A percentile compares a stretch with the other conserved stretches of the same genome.
These are phyloP conservation scores for Cucurbita maxima DNA, from an alignment of 306 rosid species.

Conservation along the genomic window DNA sequence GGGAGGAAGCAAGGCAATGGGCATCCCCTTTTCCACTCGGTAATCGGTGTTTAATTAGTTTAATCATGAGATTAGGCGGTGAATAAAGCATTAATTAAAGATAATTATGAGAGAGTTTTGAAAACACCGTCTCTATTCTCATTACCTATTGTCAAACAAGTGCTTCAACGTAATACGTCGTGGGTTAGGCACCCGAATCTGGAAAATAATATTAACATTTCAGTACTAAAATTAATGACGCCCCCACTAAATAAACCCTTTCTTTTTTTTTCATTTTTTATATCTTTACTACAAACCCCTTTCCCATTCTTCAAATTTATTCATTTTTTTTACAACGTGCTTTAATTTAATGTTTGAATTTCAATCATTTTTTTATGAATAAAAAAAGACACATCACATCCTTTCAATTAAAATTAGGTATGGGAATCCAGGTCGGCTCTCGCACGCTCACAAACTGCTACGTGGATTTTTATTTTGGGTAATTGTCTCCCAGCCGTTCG, in stretches of 20 bases:
- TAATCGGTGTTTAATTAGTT: neutral
- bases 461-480: conserved; percentile 13
- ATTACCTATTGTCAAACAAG: neutral
- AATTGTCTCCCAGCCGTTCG: neutral
- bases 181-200: neutral
- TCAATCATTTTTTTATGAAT: too few species aligned
- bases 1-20: neutral
- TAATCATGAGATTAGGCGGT: neutral
- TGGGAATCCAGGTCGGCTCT: conserved; percentile 18
- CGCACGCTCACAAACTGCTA: conserved; percentile 13
- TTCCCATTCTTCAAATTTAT: too few species aligned
- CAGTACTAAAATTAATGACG: neutral
- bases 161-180: neutral
- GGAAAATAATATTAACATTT: neutral
- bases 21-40: neutral
- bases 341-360: too few species aligned
- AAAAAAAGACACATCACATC: neutral
- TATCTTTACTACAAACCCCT: too few species aligned
- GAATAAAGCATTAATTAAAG: neutral
- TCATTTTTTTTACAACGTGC: too few species aligned
- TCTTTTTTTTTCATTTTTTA: neutral
- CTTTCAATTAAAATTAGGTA: neutral
- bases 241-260: neutral
- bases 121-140: neutral
- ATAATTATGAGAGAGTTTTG: neutral